A percentile compares a stretch with the other conserved stretches of the same genome.
Evolutionary conservation across 192 early-diverging fungal species (phyloP).

Genomic region (Lunasporangiospora selenospora): DNA sequence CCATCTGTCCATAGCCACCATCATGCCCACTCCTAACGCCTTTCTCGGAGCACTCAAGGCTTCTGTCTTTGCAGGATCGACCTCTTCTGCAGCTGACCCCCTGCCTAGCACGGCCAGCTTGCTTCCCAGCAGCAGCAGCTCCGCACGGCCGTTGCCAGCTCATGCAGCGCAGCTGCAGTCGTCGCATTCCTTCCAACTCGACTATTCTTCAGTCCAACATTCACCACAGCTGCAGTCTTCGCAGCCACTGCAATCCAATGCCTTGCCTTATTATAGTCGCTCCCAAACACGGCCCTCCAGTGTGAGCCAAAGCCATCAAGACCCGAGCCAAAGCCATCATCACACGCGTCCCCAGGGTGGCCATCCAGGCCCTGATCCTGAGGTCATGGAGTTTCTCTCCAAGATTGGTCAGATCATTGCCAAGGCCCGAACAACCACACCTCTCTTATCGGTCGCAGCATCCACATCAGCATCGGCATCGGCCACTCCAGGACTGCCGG

Average conservation of each 20-base stretch:
- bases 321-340: not conserved
- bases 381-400: constrained; percentile 45
- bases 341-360: not conserved
- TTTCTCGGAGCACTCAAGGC: constrained; percentile 14
- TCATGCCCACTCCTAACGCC: constrained; percentile 28
- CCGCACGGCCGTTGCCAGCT: no score
- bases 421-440: constrained; percentile 30
- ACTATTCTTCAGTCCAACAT: constrained; percentile 1
- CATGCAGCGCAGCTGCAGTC: no score
- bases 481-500: not conserved
- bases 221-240: constrained; percentile 3
- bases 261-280: not conserved
- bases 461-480: not conserved
- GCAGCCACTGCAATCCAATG: not conserved
- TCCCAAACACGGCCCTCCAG: no score
- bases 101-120: not conserved
- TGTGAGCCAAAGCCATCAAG: no score
- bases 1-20: no score
- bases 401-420: constrained; percentile 45
- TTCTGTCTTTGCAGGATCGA: constrained; percentile 10
- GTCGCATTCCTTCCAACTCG: not conserved
- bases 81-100: not conserved
- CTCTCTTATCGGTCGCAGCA: constrained; percentile 2
- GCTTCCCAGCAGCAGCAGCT: not conserved
- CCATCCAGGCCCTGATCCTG: constrained; percentile 31